Base-by-base conservation (phyloP, 2,329 filamentous ascomycete species). In the Stagonosporopsis cucurbitacearum region DNA sequence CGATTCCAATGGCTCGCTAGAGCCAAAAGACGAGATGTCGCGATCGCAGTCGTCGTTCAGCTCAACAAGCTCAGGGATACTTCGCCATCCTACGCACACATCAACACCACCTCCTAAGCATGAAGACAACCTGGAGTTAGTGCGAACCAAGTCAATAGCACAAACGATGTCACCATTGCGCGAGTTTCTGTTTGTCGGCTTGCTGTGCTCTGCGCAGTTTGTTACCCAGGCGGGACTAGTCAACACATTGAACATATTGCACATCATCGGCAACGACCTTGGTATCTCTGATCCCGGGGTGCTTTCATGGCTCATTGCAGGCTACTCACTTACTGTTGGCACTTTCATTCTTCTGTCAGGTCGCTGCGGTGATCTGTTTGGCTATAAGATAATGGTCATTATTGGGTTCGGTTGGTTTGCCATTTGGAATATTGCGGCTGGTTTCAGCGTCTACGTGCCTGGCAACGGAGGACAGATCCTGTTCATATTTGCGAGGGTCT, bases 331-430 rank as follows among this genome's bases (percentile, higher is more conserved):
- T 37, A 81, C 79, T 0, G 76, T 80, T 2, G 81, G 81, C 11
- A 81, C 78, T 4, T 82, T 83, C 62, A 82, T 83, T 47, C 73
- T 83, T 8, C 63, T 80, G 3, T 77, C 80, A 1, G 81, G 81
- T 0, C 75, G 80, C 3, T 72, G 82, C 2, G 81, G 81, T 12
- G 81, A 83, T 65, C 58, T 82, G 26, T 82, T 79, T 53, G 82
- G 81, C 6, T 78, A 81, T 65, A 82, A 81, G 66, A 72, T 65
- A 4, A 73, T 83, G 54, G 76, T 84, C 54, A 63, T 84, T 22
- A 66, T 80, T 26, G 82, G 81, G 0, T 83, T 78, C 56, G 43
- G 70, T 33, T 84, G 81, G 80, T 81, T 82, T 56, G 78, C 74
- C 1, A 33, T 82, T 1, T 82, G 77, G 76, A 81, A 78, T 13